Percentiles rank a stretch among this genome's conserved stretches.
Evolutionary conservation across 768 basidiomycete genomes (phyloP).

Genomic region (Suillus discolor): DNA sequence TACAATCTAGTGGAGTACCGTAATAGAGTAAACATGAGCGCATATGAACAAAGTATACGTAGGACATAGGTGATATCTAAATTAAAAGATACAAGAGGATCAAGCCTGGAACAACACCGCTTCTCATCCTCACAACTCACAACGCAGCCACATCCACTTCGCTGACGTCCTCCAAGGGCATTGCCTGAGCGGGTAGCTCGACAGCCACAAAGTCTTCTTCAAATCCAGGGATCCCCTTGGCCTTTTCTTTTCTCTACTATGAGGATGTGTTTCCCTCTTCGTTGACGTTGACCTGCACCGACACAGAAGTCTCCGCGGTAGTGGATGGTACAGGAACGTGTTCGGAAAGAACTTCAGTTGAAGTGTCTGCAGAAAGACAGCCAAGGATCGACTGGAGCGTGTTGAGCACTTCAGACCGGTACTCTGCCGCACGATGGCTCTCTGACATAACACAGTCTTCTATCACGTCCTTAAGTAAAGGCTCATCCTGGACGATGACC

Average conservation of each 20-base stretch:
- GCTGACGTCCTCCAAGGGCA: conserved; percentile 39
- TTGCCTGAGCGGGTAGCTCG: conserved; percentile 12
- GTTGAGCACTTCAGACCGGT: conserved; percentile 11
- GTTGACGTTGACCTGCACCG: background rate
- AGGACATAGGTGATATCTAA: background rate
- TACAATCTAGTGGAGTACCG: background rate
- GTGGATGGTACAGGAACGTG: conserved; percentile 3
- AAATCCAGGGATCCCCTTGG: conserved; percentile 22
- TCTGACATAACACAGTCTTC: conserved; percentile 2
- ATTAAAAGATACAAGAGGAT: background rate
- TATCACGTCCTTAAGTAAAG: background rate
- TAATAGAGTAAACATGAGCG: background rate
- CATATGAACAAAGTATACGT: background rate
- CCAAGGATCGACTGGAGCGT: conserved; percentile 5
- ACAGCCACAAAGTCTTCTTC: conserved; percentile 4
- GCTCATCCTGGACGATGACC: background rate
- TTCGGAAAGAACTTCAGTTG: background rate
- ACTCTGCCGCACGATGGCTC: conserved; percentile 3
- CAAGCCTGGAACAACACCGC: background rate
- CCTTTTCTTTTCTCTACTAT: conserved; percentile 38
- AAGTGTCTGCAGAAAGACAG: background rate
- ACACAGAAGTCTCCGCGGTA: background rate
- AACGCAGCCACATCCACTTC: background rate
- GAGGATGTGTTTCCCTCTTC: background rate
- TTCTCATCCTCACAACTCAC: background rate